Percentiles rank a stretch among this genome's conserved stretches.
Conservation (phyloP, 495 filamentous ascomycete species). For the Aspergillus ellipticus region DNA sequence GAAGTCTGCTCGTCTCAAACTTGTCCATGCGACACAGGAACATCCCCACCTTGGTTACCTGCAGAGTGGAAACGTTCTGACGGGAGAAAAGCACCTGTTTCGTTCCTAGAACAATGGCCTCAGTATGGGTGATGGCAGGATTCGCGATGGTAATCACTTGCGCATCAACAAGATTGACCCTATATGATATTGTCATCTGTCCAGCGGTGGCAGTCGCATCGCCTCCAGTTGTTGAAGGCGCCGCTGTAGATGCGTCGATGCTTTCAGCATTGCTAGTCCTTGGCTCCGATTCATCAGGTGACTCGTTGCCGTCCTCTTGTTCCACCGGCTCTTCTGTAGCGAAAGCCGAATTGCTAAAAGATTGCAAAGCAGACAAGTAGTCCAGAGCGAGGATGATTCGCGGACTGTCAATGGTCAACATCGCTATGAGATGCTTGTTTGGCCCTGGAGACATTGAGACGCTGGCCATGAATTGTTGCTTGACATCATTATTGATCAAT, state of each 20-base stretch:
- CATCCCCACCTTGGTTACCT: conserved; percentile 92
- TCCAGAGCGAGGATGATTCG: conserved; percentile 92
- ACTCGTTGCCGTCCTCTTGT: conserved; percentile 53
- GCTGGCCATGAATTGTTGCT: conserved; percentile 96
- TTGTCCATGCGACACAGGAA: conserved; percentile 98
- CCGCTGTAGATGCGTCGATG: conserved; percentile 26
- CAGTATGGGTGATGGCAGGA: conserved; percentile 80
- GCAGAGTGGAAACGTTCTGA: conserved; percentile 89
- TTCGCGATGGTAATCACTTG: conserved; percentile 96
- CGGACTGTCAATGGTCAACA: conserved; percentile 94
- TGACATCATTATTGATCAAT: conserved; percentile 84
- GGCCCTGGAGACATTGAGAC: conserved; percentile 85
- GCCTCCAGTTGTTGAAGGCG: conserved; percentile 20
- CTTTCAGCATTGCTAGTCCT: conserved; percentile 46
- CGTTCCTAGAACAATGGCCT: conserved; percentile 91
- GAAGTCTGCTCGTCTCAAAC: conserved; percentile 78
- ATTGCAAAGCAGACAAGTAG: conserved; percentile 85
- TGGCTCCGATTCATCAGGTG: conserved; percentile 56
- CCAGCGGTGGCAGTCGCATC: conserved; percentile 23
- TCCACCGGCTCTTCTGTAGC: conserved; percentile 56
- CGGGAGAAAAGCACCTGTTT: conserved; percentile 91
- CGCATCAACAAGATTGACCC: conserved; percentile 90
- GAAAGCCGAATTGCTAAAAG: conserved; percentile 69
- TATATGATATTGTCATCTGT: conserved; percentile 76
- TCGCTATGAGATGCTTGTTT: conserved; percentile 79